These are phyloP conservation scores for Alternaria hordeiaustralica DNA, from an alignment of 2,329 filamentous ascomycete genomes.

Conservation along the genomic window DNA sequence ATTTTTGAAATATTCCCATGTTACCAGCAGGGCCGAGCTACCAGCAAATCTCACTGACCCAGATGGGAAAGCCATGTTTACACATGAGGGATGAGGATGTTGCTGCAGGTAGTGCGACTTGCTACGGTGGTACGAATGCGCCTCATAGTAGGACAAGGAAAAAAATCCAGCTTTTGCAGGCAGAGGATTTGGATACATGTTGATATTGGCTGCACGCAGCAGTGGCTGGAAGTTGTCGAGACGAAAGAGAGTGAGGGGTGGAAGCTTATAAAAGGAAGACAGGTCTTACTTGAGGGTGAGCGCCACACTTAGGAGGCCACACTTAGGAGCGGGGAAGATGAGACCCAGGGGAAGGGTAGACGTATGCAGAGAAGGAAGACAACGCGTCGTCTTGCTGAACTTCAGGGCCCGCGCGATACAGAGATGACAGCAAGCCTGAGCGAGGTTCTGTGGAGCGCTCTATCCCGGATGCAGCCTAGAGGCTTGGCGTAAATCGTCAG, in stretches of 20 bases:
- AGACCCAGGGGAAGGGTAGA: conserved; percentile 29
- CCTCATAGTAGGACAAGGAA: conserved; percentile 28
- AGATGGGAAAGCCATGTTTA: conserved; percentile 36
- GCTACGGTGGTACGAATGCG: conserved; percentile 36
- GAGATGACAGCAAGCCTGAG: conserved; percentile 37
- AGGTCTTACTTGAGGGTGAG: conserved; percentile 37
- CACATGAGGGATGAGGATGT: conserved; percentile 38
- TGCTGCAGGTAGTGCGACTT: conserved; percentile 43
- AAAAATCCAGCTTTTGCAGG: conserved; percentile 15
- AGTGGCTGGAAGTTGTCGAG: conserved; percentile 17
- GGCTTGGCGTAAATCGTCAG: conserved; percentile 30
- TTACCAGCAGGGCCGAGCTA: conserved; percentile 42
- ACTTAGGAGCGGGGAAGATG: conserved; percentile 34
- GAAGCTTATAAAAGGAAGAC: conserved; percentile 4
- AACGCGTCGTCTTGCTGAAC: conserved; percentile 31
- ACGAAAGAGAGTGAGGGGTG: conserved; percentile 11
- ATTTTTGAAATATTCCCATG: conserved; percentile 42
- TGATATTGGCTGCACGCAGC: conserved; percentile 13
- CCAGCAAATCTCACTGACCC: conserved; percentile 27
- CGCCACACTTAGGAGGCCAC: conserved; percentile 33
- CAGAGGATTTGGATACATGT: conserved; percentile 3
- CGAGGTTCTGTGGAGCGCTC: conserved; percentile 28
- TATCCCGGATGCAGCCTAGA: conserved; percentile 31
- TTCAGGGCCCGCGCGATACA: conserved; percentile 21
- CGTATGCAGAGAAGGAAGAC: conserved; percentile 32